Conservation (phyloP, 1,284 basidiomycete species). For the Trichosporon coremiiforme region DNA sequence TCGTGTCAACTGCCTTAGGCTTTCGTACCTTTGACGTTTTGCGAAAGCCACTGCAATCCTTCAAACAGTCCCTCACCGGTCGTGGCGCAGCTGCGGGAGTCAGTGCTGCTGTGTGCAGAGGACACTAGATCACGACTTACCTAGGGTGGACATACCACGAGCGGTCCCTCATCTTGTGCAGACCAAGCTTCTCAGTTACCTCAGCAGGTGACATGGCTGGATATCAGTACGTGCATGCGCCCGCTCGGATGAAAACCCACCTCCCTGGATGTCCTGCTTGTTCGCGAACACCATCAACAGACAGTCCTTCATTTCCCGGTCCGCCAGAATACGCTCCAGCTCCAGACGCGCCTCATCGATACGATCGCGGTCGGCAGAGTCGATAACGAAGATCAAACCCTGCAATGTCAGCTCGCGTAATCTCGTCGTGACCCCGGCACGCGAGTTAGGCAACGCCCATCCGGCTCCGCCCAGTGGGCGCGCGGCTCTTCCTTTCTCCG, state of each 20-base stretch:
- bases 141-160: constrained; percentile 99
- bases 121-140: constrained; percentile 59
- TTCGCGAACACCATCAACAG: constrained; percentile 96
- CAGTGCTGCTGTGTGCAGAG: neutral
- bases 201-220: constrained; percentile 97
- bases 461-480: neutral
- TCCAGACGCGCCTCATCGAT: constrained; percentile 97
- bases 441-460: neutral
- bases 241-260: constrained; percentile 60
- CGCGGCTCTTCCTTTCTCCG: neutral
- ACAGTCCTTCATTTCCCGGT: constrained; percentile 98
- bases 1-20: constrained; percentile 27
- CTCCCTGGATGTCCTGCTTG: constrained; percentile 98
- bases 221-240: constrained; percentile 12
- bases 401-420: constrained; percentile 55
- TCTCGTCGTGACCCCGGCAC: no score
- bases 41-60: constrained; percentile 92
- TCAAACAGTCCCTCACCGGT: constrained; percentile 94
- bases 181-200: constrained; percentile 94
- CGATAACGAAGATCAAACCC: constrained; percentile 67
- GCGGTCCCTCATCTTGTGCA: constrained; percentile 93
- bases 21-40: constrained; percentile 77
- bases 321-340: constrained; percentile 92
- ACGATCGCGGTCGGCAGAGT: constrained; percentile 81
- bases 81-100: constrained; percentile 75